Conservation (phyloP, 1,284 basidiomycete species). For the Takashimella tepidaria region DNA sequence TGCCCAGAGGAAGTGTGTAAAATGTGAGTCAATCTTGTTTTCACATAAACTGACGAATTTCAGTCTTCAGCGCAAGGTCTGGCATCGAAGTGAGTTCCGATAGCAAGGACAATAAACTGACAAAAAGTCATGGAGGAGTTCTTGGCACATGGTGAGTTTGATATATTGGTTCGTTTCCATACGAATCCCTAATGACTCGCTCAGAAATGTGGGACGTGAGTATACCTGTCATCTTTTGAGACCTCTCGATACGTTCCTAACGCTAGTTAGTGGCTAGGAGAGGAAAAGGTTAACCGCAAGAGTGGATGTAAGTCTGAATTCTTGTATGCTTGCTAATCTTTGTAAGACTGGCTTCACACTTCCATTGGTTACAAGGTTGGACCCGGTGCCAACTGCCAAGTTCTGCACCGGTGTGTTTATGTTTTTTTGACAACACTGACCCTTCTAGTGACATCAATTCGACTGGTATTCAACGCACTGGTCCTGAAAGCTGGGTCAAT, state of each 20-base stretch:
- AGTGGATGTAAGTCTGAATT: slow-evolving; percentile 9
- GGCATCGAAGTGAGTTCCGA: slow-evolving; percentile 13
- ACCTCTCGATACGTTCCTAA: no score
- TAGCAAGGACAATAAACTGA: background rate
- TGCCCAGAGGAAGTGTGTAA: slow-evolving; percentile 15
- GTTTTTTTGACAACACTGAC: background rate
- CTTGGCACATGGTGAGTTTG: slow-evolving; percentile 12
- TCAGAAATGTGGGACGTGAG: slow-evolving; percentile 20
- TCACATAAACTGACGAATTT: background rate
- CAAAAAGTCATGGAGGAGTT: slow-evolving; percentile 21
- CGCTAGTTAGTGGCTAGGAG: slow-evolving; percentile 13
- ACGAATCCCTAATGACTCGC: background rate
- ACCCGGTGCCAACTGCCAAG: slow-evolving; percentile 15
- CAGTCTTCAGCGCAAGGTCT: slow-evolving; percentile 16
- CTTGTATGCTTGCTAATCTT: background rate
- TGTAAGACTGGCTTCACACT: slow-evolving; percentile 20
- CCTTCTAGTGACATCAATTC: slow-evolving; percentile 15
- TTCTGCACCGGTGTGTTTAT: slow-evolving; percentile 13
- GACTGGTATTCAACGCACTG: slow-evolving; percentile 14
- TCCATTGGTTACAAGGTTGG: slow-evolving; percentile 20
- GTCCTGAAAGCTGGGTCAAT: slow-evolving; percentile 14
- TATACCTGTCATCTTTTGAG: background rate
- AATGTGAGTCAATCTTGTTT: slow-evolving; percentile 7
- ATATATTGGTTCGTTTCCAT: background rate
- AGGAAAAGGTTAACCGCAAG: slow-evolving; percentile 17